Conservation (phyloP, 2,329 filamentous ascomycete species). For the Penicillium vulpinum region DNA sequence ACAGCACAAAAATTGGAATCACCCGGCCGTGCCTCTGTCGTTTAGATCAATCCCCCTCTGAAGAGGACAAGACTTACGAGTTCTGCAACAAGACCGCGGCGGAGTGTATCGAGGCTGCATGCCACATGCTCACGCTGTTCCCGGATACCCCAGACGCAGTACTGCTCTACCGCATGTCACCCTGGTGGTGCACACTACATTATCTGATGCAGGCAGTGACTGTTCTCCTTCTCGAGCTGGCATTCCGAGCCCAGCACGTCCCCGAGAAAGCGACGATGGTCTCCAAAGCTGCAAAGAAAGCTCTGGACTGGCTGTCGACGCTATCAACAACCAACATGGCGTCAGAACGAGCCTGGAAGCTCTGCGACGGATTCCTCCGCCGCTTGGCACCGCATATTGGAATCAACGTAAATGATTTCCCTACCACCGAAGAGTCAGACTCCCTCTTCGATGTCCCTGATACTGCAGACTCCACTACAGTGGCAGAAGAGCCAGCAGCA, state of each 20-base stretch:
- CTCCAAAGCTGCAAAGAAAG: slow-evolving; percentile 37
- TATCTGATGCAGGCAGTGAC: slow-evolving; percentile 48
- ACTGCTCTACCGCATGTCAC: slow-evolving; percentile 39
- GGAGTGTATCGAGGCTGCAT: slow-evolving; percentile 46
- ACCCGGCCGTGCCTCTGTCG: slow-evolving; percentile 47
- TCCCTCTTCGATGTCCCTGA: slow-evolving; percentile 21
- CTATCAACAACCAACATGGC: slow-evolving; percentile 34
- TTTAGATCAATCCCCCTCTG: slow-evolving; percentile 34
- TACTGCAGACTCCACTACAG: slow-evolving; percentile 10
- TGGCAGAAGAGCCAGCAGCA: slow-evolving; percentile 9
- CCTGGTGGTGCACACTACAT: slow-evolving; percentile 49
- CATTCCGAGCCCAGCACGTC: slow-evolving; percentile 45
- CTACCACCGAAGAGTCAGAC: slow-evolving; percentile 23
- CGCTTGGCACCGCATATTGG: slow-evolving; percentile 36
- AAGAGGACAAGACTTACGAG: slow-evolving; percentile 35
- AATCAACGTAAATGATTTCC: slow-evolving; percentile 32
- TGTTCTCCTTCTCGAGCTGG: slow-evolving; percentile 46
- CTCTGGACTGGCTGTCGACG: slow-evolving; percentile 36
- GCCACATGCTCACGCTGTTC: slow-evolving; percentile 42
- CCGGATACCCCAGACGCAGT: slow-evolving; percentile 41
- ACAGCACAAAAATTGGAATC: slow-evolving; percentile 46
- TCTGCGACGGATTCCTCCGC: slow-evolving; percentile 39
- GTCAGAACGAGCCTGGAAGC: slow-evolving; percentile 35
- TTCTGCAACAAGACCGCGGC: slow-evolving; percentile 42
- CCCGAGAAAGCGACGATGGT: slow-evolving; percentile 42